Conservation (phyloP, 441 rosid genomes). For the Eutrema salsugineum region DNA sequence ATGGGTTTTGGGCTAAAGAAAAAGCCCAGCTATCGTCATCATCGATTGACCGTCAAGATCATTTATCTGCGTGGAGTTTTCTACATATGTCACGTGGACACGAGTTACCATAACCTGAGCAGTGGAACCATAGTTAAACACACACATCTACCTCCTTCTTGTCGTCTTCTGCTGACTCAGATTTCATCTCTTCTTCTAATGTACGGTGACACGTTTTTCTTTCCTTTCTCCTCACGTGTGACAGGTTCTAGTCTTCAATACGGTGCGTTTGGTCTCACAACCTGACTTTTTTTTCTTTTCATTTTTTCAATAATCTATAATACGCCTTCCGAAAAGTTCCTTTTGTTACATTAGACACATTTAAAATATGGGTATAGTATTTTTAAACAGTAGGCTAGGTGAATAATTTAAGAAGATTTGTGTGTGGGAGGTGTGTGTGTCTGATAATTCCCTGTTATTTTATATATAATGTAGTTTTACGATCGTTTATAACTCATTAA, state of each 20-base stretch:
- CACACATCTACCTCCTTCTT: not conserved
- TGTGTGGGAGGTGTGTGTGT: not conserved
- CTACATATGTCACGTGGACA: not conserved
- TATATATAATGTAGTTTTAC: not conserved
- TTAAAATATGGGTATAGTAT: too few species aligned
- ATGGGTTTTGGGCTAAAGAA: not conserved
- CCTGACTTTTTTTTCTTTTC: not conserved
- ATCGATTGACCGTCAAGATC: conserved; percentile 16
- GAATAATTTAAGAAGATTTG: not conserved
- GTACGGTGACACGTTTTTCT: not conserved
- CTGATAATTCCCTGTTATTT: conserved; percentile 20
- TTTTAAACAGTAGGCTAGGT: not conserved
- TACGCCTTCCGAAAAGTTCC: conserved; percentile 25
- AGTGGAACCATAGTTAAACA: conserved; percentile 12
- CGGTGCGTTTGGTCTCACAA: conserved; percentile 12
- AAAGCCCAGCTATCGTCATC: conserved; percentile 13
- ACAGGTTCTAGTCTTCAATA: not conserved
- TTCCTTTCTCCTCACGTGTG: not conserved
- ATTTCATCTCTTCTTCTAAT: not conserved
- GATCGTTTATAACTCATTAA: not conserved
- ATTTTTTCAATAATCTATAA: not conserved
- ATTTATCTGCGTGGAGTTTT: not conserved
- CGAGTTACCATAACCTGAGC: conserved; percentile 3
- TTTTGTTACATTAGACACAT: too few species aligned
- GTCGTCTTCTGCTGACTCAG: conserved; percentile 29